Evolutionary conservation across 495 filamentous ascomycete genomes (phyloP), one percentile per base, ranked within the genome.

Genomic region (Aspergillus mulundensis): DNA sequence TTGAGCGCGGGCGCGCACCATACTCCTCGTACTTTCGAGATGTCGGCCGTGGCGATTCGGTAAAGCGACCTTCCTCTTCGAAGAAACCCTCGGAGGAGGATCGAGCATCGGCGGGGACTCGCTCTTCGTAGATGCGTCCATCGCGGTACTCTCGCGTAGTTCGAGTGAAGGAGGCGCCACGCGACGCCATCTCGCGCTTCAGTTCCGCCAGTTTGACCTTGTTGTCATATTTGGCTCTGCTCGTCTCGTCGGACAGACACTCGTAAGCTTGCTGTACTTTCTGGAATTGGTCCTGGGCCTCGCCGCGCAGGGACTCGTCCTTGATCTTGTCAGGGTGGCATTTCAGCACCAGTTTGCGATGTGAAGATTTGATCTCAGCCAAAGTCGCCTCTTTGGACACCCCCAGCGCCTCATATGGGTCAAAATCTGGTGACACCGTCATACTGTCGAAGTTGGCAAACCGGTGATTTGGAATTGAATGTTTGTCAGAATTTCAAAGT

Each of bases 291-390:
- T 89, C 85, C 54, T 85, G 81, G 66, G 91, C 94, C 59, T 81
- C 72, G 50, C 73, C 75, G 54, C 86, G 85, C 51, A 80, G 73
- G 24, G 86, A 77, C 60, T 85, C 80, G 58, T 95, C 88, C 63
- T 90, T 83, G 47, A 97, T 83, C 76, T 97, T 97, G 78, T 98
- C 94, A 30, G 94, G 94, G 67, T 98, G 94, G 67, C 85, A 92
- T 73, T 90, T 91, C 54, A 97, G 82, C 50, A 90, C 92, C 21
- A 96, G 87, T 72, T 96, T 97, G 57, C 90, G 88, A 76, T 97
- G 87, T 16, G 90, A 86, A 44, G 80, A 76, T 57, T 90, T 86
- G 67, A 98, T 93, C 56, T 86, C 83, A 21, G 84, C 63, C 19
- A 87, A 70, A 48, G 87, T 80, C 39, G 90, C 90, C 68, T 89